Conservation (phyloP, 495 filamentous ascomycete genomes). For the Aspergillus asperescens region DNA sequence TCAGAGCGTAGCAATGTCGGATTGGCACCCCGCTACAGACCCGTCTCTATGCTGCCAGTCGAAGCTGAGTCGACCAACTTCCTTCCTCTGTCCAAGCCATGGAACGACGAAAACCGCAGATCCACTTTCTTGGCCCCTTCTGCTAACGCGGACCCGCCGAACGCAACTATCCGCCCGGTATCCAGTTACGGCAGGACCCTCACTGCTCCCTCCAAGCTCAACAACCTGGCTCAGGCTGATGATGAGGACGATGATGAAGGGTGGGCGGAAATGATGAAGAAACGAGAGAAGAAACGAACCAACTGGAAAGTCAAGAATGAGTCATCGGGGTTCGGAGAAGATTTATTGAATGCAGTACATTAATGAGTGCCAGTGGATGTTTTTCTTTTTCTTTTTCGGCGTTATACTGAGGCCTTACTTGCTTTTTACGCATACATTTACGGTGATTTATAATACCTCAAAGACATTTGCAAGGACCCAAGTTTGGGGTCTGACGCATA, state of each 20-base stretch:
- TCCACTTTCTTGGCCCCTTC: constrained; percentile 20
- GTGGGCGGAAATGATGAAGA: constrained; percentile 83
- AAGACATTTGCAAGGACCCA: neutral
- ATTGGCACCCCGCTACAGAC: constrained; percentile 83
- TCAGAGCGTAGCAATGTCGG: constrained; percentile 93
- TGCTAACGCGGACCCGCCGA: constrained; percentile 16
- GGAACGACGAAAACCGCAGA: constrained; percentile 43
- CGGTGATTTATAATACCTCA: constrained; percentile 4
- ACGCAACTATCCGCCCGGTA: constrained; percentile 31
- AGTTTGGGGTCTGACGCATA: constrained; percentile 3
- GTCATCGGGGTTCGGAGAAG: constrained; percentile 37
- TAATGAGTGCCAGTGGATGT: constrained; percentile 18
- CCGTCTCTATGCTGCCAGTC: constrained; percentile 57
- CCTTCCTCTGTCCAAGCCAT: constrained; percentile 46
- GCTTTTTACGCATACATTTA: constrained; percentile 2
- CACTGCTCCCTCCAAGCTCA: constrained; percentile 26
- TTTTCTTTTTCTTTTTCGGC: constrained; percentile 17
- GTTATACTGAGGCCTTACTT: neutral
- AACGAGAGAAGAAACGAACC: constrained; percentile 72
- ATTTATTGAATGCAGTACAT: constrained; percentile 42
- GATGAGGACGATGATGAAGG: constrained; percentile 81
- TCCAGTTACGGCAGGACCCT: constrained; percentile 24
- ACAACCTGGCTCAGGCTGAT: constrained; percentile 24
- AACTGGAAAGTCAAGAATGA: constrained; percentile 66
- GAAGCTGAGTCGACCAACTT: constrained; percentile 38